Evolutionary conservation across 176 grass and related monocot genomes (phyloP).

Genomic region (Stipa capillata): DNA sequence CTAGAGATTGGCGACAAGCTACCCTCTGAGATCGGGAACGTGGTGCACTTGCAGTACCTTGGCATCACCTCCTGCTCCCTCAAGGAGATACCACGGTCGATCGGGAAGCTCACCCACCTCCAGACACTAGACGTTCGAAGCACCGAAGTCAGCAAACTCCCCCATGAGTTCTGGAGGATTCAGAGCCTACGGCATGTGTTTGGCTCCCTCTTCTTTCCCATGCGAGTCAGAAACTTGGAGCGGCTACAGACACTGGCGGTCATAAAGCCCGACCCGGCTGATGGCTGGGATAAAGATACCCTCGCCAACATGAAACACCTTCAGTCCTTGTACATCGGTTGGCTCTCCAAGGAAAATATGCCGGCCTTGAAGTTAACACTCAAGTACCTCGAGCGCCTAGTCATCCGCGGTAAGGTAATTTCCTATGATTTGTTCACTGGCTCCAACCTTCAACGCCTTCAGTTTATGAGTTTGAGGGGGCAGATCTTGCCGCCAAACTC

Average conservation of each 20-base stretch:
- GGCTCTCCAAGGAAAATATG: not conserved
- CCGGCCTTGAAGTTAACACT: not conserved
- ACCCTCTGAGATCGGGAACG: not conserved
- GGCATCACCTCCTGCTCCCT: conserved; percentile 6
- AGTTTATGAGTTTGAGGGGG: not conserved
- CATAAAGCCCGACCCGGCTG: not conserved
- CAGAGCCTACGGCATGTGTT: conserved; percentile 20
- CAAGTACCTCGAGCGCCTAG: not conserved
- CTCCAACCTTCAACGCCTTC: not conserved
- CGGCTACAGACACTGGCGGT: not conserved
- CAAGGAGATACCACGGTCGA: not conserved
- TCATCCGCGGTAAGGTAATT: not conserved
- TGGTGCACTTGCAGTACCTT: conserved; percentile 12
- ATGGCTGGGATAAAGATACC: not conserved
- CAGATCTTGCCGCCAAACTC: rapidly evolving
- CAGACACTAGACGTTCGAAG: conserved; percentile 13
- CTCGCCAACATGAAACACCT: not conserved
- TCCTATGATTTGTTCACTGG: not conserved
- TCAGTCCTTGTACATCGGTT: not conserved
- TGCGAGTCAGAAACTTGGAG: not conserved
- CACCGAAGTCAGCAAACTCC: not conserved
- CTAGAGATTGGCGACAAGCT: not conserved
- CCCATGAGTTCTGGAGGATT: not conserved
- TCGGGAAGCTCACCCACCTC: not conserved
- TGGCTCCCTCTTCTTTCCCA: not conserved